Conservation (phyloP, 306 rosid genomes). For the Sesbania bispinosa region DNA sequence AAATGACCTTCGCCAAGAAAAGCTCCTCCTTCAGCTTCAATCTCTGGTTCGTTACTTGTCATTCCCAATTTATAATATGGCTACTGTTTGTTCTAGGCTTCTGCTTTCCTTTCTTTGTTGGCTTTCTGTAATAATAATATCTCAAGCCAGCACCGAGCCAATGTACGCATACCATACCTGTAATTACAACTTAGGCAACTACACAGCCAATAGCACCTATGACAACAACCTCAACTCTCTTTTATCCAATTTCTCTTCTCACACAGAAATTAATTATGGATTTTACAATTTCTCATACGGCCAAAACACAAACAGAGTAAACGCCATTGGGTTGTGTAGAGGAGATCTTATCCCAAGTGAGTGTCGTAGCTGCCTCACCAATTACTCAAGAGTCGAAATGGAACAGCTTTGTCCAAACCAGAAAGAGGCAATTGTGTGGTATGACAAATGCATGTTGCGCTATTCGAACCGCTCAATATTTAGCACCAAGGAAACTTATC, state of each 20-base stretch:
- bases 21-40: too few species aligned
- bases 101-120: not conserved
- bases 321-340: slow-evolving; percentile 34
- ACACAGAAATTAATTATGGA: slow-evolving; percentile 7
- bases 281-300: slow-evolving; percentile 40
- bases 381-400: slow-evolving; percentile 28
- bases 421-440: slow-evolving; percentile 41
- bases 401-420: slow-evolving; percentile 34
- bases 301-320: slow-evolving; percentile 21
- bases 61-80: too few species aligned
- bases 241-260: slow-evolving; percentile 25
- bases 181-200: not conserved
- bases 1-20: too few species aligned
- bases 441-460: slow-evolving; percentile 1
- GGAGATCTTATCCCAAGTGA: slow-evolving; percentile 26
- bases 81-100: too few species aligned
- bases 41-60: too few species aligned
- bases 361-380: too few species aligned
- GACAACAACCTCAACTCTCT: slow-evolving; percentile 29
- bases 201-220: slow-evolving; percentile 30
- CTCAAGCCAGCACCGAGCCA: not conserved
- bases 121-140: not conserved
- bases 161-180: too few species aligned
- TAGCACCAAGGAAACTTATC: not conserved
- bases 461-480: slow-evolving; percentile 16